Evolutionary conservation across 2,329 filamentous ascomycete genomes (phyloP).

Genomic region (Arachnopeziza araneosa): DNA sequence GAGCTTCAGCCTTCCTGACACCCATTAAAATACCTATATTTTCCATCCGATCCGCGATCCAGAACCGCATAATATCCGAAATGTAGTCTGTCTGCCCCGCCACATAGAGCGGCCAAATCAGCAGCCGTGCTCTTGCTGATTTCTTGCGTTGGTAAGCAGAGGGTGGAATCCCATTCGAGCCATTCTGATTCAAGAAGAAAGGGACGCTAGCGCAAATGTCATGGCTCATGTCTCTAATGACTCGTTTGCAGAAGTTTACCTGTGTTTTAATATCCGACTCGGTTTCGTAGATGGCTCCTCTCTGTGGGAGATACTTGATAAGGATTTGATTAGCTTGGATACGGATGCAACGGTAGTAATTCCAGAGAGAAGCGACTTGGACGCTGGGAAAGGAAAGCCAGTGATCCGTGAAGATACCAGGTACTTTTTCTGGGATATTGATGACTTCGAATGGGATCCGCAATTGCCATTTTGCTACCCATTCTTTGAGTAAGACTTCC

Average conservation of each 20-base stretch:
- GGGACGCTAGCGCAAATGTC: slow-evolving; percentile 26
- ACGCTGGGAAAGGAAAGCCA: slow-evolving; percentile 24
- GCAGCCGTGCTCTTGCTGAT: slow-evolving; percentile 18
- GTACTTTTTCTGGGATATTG: slow-evolving; percentile 6
- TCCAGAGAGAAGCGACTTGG: slow-evolving; percentile 25
- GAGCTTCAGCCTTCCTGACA: slow-evolving; percentile 21
- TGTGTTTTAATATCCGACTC: slow-evolving; percentile 7
- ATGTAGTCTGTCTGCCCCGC: slow-evolving; percentile 18
- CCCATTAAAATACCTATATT: slow-evolving; percentile 22
- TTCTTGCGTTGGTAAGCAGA: slow-evolving; percentile 5
- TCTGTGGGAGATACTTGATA: slow-evolving; percentile 14
- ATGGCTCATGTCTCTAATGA: slow-evolving; percentile 10
- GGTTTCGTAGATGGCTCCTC: slow-evolving; percentile 9
- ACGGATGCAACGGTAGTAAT: slow-evolving; percentile 22
- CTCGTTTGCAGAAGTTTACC: neutral
- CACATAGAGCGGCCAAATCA: slow-evolving; percentile 25
- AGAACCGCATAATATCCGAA: slow-evolving; percentile 20
- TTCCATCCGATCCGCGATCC: slow-evolving; percentile 20
- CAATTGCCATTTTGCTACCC: slow-evolving; percentile 10
- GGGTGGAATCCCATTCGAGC: neutral
- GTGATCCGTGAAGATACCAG: slow-evolving; percentile 21
- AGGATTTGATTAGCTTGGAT: slow-evolving; percentile 24
- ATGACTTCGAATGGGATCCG: slow-evolving; percentile 17
- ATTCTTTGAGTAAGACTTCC: slow-evolving; percentile 16
- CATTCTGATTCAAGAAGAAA: slow-evolving; percentile 15